A percentile compares a stretch with the other conserved stretches of the same genome.
Conservation (phyloP, 306 rosid genomes). For the Mimosa pudica region DNA sequence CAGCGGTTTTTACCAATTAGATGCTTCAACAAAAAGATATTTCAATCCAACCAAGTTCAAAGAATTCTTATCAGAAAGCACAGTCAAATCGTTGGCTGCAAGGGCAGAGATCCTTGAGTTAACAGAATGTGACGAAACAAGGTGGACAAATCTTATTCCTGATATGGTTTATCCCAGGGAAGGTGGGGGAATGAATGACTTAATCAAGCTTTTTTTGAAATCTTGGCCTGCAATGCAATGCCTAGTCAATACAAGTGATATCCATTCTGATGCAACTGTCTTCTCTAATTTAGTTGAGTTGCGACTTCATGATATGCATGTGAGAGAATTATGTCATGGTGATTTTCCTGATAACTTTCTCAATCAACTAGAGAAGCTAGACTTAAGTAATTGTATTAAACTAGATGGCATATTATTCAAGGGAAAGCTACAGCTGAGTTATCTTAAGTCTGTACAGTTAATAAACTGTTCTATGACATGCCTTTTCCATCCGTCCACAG, state of each 20-base stretch:
- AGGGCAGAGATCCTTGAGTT: slow-evolving; percentile 16
- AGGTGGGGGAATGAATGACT: slow-evolving; percentile 17
- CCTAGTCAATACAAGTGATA: slow-evolving; percentile 4
- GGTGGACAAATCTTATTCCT: slow-evolving; percentile 31
- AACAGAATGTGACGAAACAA: neutral
- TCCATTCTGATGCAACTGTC: neutral
- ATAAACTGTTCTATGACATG: neutral
- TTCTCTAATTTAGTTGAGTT: slow-evolving; percentile 24
- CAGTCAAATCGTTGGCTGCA: neutral
- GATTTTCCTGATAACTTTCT: neutral
- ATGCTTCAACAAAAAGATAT: slow-evolving; percentile 6
- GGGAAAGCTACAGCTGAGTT: neutral
- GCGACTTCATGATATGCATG: neutral
- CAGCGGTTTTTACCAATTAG: neutral
- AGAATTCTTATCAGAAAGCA: neutral
- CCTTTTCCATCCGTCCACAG: neutral
- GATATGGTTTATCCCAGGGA: slow-evolving; percentile 4
- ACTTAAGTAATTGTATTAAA: neutral
- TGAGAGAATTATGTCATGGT: slow-evolving; percentile 1
- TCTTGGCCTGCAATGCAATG: neutral
- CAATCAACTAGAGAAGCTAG: neutral
- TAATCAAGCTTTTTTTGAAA: neutral
- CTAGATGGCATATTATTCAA: neutral
- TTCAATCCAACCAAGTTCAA: slow-evolving; percentile 4
- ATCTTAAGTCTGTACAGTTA: neutral